Percentiles rank a stretch among this genome's conserved stretches.
These are phyloP conservation scores for Fusarium fujikuroi DNA, from an alignment of 2,329 filamentous ascomycete species.

Conservation along the genomic window DNA sequence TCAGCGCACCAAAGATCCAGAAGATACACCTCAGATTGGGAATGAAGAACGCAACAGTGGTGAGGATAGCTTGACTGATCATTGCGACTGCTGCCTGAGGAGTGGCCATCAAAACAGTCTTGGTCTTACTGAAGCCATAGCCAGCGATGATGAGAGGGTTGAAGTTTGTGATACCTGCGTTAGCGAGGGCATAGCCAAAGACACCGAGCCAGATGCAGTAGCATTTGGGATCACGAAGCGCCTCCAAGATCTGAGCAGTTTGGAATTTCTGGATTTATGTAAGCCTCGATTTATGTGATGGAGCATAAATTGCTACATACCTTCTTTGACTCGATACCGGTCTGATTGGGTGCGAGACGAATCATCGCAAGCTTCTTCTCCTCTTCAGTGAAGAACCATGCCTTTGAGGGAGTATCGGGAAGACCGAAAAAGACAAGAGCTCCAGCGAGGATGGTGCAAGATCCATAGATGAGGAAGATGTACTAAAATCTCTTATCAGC, in stretches of 20 bases:
- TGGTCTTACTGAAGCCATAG: conserved; percentile 47
- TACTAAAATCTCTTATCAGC: neutral
- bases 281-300: neutral
- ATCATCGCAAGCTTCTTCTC: conserved; percentile 9
- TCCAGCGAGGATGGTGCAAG: neutral
- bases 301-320: neutral
- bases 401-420: conserved; percentile 3
- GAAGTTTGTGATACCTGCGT: conserved; percentile 75
- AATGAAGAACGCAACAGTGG: conserved; percentile 42
- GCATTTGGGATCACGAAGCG: conserved; percentile 36
- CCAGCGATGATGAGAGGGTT: conserved; percentile 70
- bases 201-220: conserved; percentile 43
- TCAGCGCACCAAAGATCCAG: conserved; percentile 41
- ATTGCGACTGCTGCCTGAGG: conserved; percentile 49
- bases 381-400: neutral
- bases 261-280: conserved; percentile 24
- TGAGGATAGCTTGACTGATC: conserved; percentile 38
- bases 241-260: conserved; percentile 27
- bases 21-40: conserved; percentile 47
- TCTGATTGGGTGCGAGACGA: neutral
- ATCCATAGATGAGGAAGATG: conserved; percentile 43
- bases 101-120: conserved; percentile 47
- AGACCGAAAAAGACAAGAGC: conserved; percentile 2
- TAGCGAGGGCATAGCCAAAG: conserved; percentile 73
- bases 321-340: conserved; percentile 3